Evolutionary conservation across 108 stramenopile genomes (phyloP), one percentile per base, ranked within the genome.

Genomic region (Nitzschia putrida): DNA sequence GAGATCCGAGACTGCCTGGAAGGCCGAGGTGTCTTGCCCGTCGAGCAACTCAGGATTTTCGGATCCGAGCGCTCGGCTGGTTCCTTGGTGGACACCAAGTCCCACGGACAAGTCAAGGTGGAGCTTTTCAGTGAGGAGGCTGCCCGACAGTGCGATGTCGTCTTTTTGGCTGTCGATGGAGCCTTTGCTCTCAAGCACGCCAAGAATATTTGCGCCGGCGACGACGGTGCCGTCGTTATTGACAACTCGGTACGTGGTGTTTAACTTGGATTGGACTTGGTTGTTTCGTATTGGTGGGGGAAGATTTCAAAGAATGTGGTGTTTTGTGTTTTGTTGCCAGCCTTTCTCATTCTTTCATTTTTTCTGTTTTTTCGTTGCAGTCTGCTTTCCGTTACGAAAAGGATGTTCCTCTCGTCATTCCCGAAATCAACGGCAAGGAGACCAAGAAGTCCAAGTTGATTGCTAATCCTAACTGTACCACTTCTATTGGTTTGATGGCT

Each of bases 381-480:
- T 95, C 93, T 13, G 98, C 98, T 11, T 97, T 97, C 68, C 94
- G 98, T 9, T 93, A 96, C 83, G 79, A 90, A 71, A 73, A 84
- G n/a, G 88, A 90, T 23, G 85, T 99, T 66, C 98, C 98, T 23
- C 82, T 99, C 21, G 93, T 95, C 24, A 86, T 97, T 25, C 98
- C 98, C 12, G 98, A 99, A 83, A 97, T 99, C 72, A 99, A 99
- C 71, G 90, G 88, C 8, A 71, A 93, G 22, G 68, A 73, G 24
- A 89, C 88, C 77, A 93, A 92, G 76, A 89, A 90, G 42, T 86
- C 86, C 83, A 97, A 95, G 64, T 74, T 99, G 43, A 97, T 99
- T 76, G 98, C 98, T 54, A 97, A 97, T 80, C 98, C 98, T 25
- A 99, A 99, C 69, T 99, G 98, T 73, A 99, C 98, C 34, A 99